Conservation (phyloP, 257 asterid species). For the Salvia hispanica region DNA sequence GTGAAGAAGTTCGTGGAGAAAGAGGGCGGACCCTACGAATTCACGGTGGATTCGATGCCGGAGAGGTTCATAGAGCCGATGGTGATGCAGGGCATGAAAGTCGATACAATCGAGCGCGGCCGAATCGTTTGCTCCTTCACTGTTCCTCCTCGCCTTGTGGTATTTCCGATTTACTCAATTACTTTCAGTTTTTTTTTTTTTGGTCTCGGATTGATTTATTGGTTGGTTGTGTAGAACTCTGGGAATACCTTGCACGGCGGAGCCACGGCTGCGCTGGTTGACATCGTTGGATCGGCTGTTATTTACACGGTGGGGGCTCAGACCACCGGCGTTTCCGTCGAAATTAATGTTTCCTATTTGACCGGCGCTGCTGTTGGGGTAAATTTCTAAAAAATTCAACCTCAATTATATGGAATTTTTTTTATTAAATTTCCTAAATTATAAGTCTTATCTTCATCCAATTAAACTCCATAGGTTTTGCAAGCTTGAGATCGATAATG, state of each 20-base stretch:
- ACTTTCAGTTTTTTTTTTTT: background rate
- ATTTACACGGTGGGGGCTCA: constrained; percentile 57
- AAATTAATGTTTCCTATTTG: constrained; percentile 72
- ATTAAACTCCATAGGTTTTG: background rate
- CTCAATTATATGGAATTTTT: background rate
- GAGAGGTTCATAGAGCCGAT: constrained; percentile 59
- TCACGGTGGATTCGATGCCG: constrained; percentile 64
- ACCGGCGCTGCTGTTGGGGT: constrained; percentile 69
- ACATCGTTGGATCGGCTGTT: constrained; percentile 65
- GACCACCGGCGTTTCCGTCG: constrained; percentile 68
- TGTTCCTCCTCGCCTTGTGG: constrained; percentile 81
- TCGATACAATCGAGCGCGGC: constrained; percentile 67
- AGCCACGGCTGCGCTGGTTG: constrained; percentile 77
- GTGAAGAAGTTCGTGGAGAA: constrained; percentile 58
- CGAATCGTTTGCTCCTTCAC: constrained; percentile 66
- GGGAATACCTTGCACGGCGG: constrained; percentile 80
- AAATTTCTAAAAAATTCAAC: constrained; percentile 28
- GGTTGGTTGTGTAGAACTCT: constrained; percentile 41
- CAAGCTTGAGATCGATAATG: background rate
- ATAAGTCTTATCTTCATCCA: background rate
- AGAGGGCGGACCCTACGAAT: constrained; percentile 47
- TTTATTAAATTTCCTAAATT: background rate
- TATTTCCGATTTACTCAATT: constrained; percentile 19
- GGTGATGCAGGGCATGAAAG: constrained; percentile 62
- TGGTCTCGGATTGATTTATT: background rate